Percentiles rank a stretch among this genome's conserved stretches.
Conservation (phyloP, 441 rosid genomes). For the Flueggea neowawraea region DNA sequence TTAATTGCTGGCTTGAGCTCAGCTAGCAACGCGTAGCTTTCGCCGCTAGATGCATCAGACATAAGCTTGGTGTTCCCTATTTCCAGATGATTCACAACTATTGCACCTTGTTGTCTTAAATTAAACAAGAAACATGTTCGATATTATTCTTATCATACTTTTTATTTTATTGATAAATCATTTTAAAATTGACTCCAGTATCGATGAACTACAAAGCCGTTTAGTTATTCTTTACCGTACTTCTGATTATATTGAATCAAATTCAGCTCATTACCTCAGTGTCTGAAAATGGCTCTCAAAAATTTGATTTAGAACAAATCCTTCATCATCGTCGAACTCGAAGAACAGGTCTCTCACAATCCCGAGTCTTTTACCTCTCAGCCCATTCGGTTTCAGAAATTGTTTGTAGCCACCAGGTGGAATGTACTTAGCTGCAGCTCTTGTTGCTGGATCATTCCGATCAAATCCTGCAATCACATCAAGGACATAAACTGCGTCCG, state of each 20-base stretch:
- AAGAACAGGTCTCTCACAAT: constrained; percentile 34
- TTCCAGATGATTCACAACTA: constrained; percentile 39
- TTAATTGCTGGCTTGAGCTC: constrained; percentile 64
- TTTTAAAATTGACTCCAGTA: too few relatives aligned
- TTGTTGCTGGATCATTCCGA: constrained; percentile 42
- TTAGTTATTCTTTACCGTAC: too few relatives aligned
- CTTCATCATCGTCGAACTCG: background rate
- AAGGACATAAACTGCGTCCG: constrained; percentile 62
- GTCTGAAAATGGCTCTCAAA: constrained; percentile 39
- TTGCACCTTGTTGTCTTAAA: constrained; percentile 46
- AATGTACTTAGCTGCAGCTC: constrained; percentile 36
- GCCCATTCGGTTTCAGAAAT: constrained; percentile 42
- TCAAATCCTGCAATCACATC: constrained; percentile 65
- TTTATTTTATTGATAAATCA: too few relatives aligned
- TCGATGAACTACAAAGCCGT: too few relatives aligned
- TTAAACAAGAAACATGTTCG: background rate
- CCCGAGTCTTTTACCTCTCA: constrained; percentile 54
- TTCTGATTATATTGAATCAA: too few relatives aligned
- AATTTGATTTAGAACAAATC: constrained; percentile 4
- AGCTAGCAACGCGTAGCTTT: constrained; percentile 34
- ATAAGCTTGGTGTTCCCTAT: constrained; percentile 33
- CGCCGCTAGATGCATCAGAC: constrained; percentile 30
- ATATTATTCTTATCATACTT: background rate
- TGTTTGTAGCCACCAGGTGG: constrained; percentile 57
- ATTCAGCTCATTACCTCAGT: constrained; percentile 31